Evolutionary conservation across 2,329 filamentous ascomycete species (phyloP), one percentile per base, ranked within the genome.

Genomic region (Ophiognomonia clavigignenti-juglandacearum): DNA sequence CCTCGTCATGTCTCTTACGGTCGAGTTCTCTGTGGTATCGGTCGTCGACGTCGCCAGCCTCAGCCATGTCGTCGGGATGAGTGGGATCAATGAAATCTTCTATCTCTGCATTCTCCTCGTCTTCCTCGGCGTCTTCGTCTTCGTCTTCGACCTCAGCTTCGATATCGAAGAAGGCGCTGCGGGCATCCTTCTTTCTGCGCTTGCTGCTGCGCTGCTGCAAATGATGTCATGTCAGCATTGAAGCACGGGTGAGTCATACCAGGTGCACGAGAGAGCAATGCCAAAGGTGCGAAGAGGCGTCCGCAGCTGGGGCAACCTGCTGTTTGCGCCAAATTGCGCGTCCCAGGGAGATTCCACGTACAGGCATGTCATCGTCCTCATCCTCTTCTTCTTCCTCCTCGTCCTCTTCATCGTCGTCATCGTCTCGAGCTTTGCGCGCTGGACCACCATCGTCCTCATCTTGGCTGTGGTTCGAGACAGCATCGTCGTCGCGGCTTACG

Each of bases 71-170:
- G 65, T 96, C 91, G 6, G 88, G 88, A 63, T 97, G 90, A 54
- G 88, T 87, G 64, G 95, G 88, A 56, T 89, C 87, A 62, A 90
- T 90, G 63, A 93, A 89, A 56, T 88, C 86, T 48, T 89, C 89
- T 44, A 84, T 82, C 56, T 85, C 89, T 57, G 90, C 84, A 50
- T 88, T 82, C 45, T 95, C 90, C 57, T 95, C 89, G 57, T 96
- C 92, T 43, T 95, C 89, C 54, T 95, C 89, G 52, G 88, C 87
- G 56, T 80, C 85, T 56, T 89, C 87, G 58, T 96, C 90, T 58
- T 95, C 90, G 54, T 95, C 93, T 61, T 97, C 93, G 57, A 98
- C 93, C 70, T 96, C 93, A 64, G 93, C 93, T 75, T 98, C 93
- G 61, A 92, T 88, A 82, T 98, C 93, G 70, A 98, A 83, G 80